Base-by-base conservation (phyloP, 495 filamentous ascomycete species). In the Aspergillus indologenus region DNA sequence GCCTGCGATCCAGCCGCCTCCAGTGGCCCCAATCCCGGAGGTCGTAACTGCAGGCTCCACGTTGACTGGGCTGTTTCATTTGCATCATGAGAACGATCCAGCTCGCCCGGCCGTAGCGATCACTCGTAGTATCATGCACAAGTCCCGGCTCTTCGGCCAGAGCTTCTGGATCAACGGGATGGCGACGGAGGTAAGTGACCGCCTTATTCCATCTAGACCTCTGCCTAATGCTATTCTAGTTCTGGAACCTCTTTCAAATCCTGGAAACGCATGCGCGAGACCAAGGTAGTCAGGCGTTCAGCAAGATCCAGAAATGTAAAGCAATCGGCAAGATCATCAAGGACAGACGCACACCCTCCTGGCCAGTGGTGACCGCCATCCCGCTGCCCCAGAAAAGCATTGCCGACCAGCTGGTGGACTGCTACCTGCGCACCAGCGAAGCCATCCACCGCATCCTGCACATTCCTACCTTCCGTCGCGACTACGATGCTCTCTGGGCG, bases 371-470 rank as follows among this genome's bases (percentile, higher is more conserved):
- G 52, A 62, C 66, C 43, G 63, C 65, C 47, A 0, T 61, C 46
- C 59, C 65, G 50, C 52, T 86, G 15, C 83, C 84, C 0, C 59
- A 71, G 0, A 79, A 79, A 57, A 65, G 70, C 1, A 54, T 83
- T 17, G 76, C 81, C 15, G 69, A 76, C 43, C 23, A 53, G 6
- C 68, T 79, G 4, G 59, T 72, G 19, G 69, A 74, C 1, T 72
- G 71, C 1, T 73, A 80, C 45, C 70, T 78, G 1, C 74, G 71
- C 44, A 64, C 78, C 5, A 71, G 65, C 9, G 82, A 86, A 54
- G 53, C 50, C 0, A 66, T 83, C 56, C 71, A 85, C 59, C 75
- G 84, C 17, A 78, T 89, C 12, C 48, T 87, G 11, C 84, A 87
- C 58, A 65, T 84, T n/a, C 83, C 84, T 0, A 73, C 73, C 0